Evolutionary conservation across 225 moss, liverwort and hornwort species (phyloP).

Genomic region (Bryoerythrophyllum caledonicum): DNA sequence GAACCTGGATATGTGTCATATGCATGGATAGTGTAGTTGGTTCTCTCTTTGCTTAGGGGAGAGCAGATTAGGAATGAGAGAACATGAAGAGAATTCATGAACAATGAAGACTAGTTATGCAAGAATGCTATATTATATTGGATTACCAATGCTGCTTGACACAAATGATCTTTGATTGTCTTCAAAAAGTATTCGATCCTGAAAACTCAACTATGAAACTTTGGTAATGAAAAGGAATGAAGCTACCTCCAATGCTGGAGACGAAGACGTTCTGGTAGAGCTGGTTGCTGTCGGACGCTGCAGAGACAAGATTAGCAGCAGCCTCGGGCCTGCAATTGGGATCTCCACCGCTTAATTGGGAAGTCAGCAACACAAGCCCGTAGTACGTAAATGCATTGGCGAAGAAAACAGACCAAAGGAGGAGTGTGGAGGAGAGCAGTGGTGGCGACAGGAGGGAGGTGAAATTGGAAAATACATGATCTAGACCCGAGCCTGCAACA

Average conservation of each 20-base stretch:
- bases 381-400: conserved; percentile 95
- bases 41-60: too few relatives aligned
- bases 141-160: too few relatives aligned
- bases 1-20: too few relatives aligned
- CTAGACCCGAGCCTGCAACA: conserved; percentile 26
- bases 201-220: too few relatives aligned
- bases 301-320: conserved; percentile 27
- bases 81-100: too few relatives aligned
- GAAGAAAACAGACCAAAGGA: conserved; percentile 90
- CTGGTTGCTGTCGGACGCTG: conserved; percentile 28
- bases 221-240: too few relatives aligned
- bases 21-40: too few relatives aligned
- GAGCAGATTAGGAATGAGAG: too few relatives aligned
- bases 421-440: conserved; percentile 68
- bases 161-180: too few relatives aligned
- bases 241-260: conserved; percentile 74
- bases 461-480: conserved; percentile 52
- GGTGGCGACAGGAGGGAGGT: conserved; percentile 69
- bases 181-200: too few relatives aligned
- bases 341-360: conserved; percentile 77
- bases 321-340: conserved; percentile 50
- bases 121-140: too few relatives aligned
- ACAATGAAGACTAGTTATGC: too few relatives aligned
- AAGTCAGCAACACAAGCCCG: conserved; percentile 87
- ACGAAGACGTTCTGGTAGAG: conserved; percentile 72